Conservation (phyloP, 2,329 filamentous ascomycete genomes). For the Ascochyta rabiei region DNA sequence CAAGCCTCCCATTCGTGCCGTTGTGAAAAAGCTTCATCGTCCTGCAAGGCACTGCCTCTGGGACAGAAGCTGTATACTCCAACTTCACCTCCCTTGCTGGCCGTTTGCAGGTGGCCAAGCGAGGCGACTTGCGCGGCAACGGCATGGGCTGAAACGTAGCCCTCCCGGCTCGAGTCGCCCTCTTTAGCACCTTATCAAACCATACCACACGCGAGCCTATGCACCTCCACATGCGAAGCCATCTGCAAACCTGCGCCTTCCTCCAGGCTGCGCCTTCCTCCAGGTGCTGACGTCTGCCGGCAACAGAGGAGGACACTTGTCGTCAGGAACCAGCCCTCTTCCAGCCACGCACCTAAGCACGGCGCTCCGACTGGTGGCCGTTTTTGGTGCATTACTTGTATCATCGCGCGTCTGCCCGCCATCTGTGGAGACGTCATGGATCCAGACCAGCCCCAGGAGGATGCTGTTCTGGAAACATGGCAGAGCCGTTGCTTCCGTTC, state of each 20-base stretch:
- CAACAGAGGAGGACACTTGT: slow-evolving; percentile 3
- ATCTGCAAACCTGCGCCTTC: slow-evolving; percentile 1
- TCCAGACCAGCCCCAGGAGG: not conserved
- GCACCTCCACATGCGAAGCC: slow-evolving; percentile 2
- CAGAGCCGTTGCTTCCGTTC: slow-evolving; percentile 9
- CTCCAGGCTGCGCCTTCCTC: not conserved
- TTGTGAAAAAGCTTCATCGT: slow-evolving; percentile 4
- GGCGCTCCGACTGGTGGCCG: slow-evolving; percentile 5
- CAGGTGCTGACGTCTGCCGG: slow-evolving; percentile 1
- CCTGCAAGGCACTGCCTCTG: slow-evolving; percentile 5
- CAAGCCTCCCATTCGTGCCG: not conserved
- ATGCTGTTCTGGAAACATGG: slow-evolving; percentile 1
- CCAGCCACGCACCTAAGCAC: not conserved
- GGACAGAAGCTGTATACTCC: not conserved
- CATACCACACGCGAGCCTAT: not conserved
- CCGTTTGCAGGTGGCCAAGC: slow-evolving; percentile 13
- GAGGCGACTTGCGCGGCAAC: slow-evolving; percentile 10
- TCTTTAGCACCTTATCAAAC: slow-evolving; percentile 10
- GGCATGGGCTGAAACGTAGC: slow-evolving; percentile 16
- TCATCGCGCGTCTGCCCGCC: not conserved
- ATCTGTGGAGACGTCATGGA: slow-evolving; percentile 4
- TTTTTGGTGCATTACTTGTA: not conserved
- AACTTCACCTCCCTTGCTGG: slow-evolving; percentile 6
- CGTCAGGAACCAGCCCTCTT: not conserved
- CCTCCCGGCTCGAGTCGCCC: slow-evolving; percentile 1